Evolutionary conservation across 257 asterid species (phyloP).

Genomic region (Mitragyna speciosa): DNA sequence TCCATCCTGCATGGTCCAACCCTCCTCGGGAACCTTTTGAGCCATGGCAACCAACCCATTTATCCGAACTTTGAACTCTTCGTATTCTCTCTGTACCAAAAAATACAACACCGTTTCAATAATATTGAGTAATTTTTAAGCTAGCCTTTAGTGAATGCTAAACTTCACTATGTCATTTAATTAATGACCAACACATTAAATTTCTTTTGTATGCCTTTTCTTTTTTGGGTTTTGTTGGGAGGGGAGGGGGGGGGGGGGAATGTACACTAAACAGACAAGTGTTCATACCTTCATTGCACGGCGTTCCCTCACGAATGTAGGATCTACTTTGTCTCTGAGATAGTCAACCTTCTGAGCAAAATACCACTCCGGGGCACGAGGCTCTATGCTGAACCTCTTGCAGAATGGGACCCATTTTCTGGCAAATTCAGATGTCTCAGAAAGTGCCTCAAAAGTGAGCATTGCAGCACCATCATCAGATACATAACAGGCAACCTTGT

Average conservation of each 20-base stretch:
- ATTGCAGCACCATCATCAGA: slow-evolving; percentile 99
- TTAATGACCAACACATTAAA: neutral
- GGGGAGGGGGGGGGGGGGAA: too few relatives aligned
- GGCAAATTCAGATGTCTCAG: slow-evolving; percentile 95
- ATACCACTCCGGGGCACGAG: slow-evolving; percentile 97
- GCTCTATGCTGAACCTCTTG: slow-evolving; percentile 79
- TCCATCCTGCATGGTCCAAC: slow-evolving; percentile 99
- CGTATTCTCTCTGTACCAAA: slow-evolving; percentile 79
- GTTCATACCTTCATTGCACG: slow-evolving; percentile 89
- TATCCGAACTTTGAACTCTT: slow-evolving; percentile 82
- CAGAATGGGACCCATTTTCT: slow-evolving; percentile 98
- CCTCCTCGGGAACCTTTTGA: slow-evolving; percentile 93
- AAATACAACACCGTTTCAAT: neutral
- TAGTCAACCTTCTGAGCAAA: slow-evolving; percentile 82
- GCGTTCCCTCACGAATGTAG: slow-evolving; percentile 92
- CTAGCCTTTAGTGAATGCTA: neutral
- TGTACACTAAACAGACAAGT: too few relatives aligned
- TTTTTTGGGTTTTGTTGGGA: too few relatives aligned
- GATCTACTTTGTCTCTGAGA: slow-evolving; percentile 80
- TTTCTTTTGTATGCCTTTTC: too few relatives aligned
- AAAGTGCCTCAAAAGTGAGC: slow-evolving; percentile 97
- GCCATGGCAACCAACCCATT: slow-evolving; percentile 88
- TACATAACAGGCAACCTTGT: slow-evolving; percentile 90
- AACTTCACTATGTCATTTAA: neutral
- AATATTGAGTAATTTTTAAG: neutral